Conservation (phyloP, 176 grass and related monocot genomes). For the Aegilops speltoides region DNA sequence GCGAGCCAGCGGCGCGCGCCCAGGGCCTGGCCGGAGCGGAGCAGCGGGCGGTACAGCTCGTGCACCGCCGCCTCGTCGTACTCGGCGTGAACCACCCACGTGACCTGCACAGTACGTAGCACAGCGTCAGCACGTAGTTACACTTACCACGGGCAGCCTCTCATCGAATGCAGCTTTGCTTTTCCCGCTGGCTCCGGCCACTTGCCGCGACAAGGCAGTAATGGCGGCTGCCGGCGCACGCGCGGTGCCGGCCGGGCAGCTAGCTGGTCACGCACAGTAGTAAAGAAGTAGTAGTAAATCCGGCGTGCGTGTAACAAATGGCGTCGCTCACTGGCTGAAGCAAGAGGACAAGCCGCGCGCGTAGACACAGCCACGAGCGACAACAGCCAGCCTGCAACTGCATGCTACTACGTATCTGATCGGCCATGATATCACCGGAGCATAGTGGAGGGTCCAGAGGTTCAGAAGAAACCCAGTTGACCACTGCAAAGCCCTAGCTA, state of each 20-base stretch:
- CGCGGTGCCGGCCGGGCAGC: not conserved
- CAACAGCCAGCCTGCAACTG: not conserved
- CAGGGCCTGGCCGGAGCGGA: conserved; percentile 66
- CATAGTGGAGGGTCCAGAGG: not conserved
- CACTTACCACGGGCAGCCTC: not conserved
- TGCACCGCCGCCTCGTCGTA: conserved; percentile 64
- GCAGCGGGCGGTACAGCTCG: conserved; percentile 61
- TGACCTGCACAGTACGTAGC: conserved; percentile 38
- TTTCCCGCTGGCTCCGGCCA: conserved; percentile 11
- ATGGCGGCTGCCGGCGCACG: conserved; percentile 27
- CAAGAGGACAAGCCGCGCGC: conserved; percentile 1
- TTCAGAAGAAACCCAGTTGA: not conserved
- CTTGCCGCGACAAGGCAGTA: conserved; percentile 49
- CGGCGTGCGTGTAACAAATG: conserved; percentile 1
- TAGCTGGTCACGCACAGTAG: not conserved
- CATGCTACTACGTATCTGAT: not conserved
- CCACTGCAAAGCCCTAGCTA: not conserved
- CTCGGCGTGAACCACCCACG: conserved; percentile 75
- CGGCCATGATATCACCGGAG: not conserved
- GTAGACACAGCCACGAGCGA: not conserved
- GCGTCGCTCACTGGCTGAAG: not conserved
- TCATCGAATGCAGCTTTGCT: not conserved
- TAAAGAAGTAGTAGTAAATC: not conserved
- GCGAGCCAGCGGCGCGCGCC: conserved; percentile 70
- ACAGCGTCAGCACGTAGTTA: not conserved